phyloP scores from a whole-genome alignment of 1,284 basidiomycete genomes.

The Wallemia hederae region DNA sequence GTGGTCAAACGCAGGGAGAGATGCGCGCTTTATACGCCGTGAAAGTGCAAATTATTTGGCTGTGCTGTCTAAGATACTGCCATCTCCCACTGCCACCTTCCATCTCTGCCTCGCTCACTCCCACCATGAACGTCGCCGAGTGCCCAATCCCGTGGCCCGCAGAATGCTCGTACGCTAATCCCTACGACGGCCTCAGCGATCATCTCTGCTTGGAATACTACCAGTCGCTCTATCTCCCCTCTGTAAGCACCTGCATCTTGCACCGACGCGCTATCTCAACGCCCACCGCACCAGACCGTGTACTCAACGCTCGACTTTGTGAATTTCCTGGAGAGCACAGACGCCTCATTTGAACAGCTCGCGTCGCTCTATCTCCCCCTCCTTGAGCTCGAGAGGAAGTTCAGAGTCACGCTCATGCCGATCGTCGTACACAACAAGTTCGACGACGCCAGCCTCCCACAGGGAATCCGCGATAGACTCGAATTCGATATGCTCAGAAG shows the following conservation, averaged over 20 bases:
- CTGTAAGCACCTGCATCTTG: neutral
- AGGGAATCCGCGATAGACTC: neutral
- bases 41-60: too few relatives aligned
- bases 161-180: neutral
- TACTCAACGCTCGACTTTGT: neutral
- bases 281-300: neutral
- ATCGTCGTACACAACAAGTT: neutral
- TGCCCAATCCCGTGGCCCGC: neutral
- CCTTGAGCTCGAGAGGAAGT: neutral
- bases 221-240: neutral
- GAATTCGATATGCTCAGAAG: neutral
- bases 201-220: neutral
- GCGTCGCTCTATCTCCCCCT: neutral
- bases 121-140: neutral
- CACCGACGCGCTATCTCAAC: neutral
- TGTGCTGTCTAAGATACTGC: too few relatives aligned
- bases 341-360: neutral
- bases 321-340: neutral
- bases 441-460: neutral
- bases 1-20: neutral
- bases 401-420: neutral
- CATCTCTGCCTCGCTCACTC: too few relatives aligned
- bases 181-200: neutral
- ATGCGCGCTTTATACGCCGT: neutral
- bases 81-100: too few relatives aligned